Base-by-base conservation (phyloP, 164 flowering plant genomes). In the Nymphaea thermarum region DNA sequence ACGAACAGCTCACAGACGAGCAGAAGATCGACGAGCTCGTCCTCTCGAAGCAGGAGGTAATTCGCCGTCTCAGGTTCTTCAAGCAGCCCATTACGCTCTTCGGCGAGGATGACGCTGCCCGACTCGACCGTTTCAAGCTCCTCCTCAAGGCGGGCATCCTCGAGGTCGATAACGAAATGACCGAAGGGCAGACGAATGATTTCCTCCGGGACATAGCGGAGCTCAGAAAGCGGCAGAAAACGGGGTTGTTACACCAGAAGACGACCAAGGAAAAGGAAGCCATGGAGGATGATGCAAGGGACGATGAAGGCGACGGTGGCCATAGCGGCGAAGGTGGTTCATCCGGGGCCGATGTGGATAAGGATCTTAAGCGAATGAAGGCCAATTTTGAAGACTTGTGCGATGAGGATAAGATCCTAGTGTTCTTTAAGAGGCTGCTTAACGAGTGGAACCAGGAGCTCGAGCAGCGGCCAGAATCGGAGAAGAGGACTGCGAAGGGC, bases 361-460 rank as follows among this genome's bases (percentile, higher is more conserved):
- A 84, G 83, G 98, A 92, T 83, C 73, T 77, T 82, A 90, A 86
- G 79, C 60, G 85, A 43, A 83, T 95, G 99, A 95, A 85, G 78
- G 79, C 86, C 7, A 82, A 86, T 77, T 95, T 88, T 43, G 91
- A 83, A 41, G 98, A 92, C n/a, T 66, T 95, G 73, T 90, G 91
- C 67, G 91, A 81, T 44, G 99, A 95, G 78, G 99, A 95, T 81
- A 92, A 82, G 87, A 93, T 93, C 55, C 70, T 69, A 8, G 71
- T 69, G 17, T 91, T 91, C 66, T 93, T 89, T 64, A 93, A 93
- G 87, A 87, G 80, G 84, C 72, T 92, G 76, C 77, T 95, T 87
- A 92, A 82, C 78, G 98, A 95, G 80, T 95, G 99, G 99, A 84
- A 85, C 10, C 93, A 86, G 81, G 99, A 95, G 83, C 72, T 95